Evolutionary conservation across 805 yeast species (phyloP).

Genomic region (Metschnikowia borealis): DNA sequence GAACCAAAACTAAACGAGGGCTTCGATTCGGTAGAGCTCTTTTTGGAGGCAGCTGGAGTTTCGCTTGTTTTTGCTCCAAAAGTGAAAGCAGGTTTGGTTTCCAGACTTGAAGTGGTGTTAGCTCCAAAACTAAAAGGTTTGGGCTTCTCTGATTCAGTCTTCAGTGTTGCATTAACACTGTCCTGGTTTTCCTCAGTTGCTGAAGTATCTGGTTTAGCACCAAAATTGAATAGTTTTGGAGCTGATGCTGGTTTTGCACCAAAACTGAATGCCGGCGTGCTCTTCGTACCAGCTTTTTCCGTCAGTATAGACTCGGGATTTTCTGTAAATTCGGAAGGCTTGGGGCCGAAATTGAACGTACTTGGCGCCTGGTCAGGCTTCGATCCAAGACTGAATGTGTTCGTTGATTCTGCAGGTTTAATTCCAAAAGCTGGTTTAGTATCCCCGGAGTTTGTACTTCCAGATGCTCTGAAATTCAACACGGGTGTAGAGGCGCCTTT

Average conservation of each 20-base stretch:
- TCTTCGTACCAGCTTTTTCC: neutral
- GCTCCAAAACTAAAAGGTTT: neutral
- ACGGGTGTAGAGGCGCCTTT: neutral
- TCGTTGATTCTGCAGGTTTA: neutral
- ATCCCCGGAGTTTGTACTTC: too few species aligned
- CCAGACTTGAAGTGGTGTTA: neutral
- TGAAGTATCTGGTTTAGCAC: neutral
- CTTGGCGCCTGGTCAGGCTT: slow-evolving; percentile 1
- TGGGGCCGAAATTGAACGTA: slow-evolving; percentile 1
- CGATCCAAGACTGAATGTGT: slow-evolving; percentile 1
- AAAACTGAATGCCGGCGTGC: neutral
- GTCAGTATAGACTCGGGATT: neutral
- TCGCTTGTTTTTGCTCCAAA: slow-evolving; percentile 1
- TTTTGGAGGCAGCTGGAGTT: neutral
- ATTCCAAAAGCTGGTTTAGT: slow-evolving; percentile 7
- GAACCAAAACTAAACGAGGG: slow-evolving; percentile 11
- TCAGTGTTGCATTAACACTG: neutral
- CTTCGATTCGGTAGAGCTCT: neutral
- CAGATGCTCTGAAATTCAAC: neutral
- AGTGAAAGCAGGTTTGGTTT: neutral
- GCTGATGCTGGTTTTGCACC: neutral
- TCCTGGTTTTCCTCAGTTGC: neutral
- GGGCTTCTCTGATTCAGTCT: neutral
- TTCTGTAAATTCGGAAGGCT: neutral
- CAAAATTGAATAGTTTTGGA: neutral